These are phyloP conservation scores for Penicillium fuscoglaucum DNA, from an alignment of 2,329 filamentous ascomycete species.

Conservation along the genomic window DNA sequence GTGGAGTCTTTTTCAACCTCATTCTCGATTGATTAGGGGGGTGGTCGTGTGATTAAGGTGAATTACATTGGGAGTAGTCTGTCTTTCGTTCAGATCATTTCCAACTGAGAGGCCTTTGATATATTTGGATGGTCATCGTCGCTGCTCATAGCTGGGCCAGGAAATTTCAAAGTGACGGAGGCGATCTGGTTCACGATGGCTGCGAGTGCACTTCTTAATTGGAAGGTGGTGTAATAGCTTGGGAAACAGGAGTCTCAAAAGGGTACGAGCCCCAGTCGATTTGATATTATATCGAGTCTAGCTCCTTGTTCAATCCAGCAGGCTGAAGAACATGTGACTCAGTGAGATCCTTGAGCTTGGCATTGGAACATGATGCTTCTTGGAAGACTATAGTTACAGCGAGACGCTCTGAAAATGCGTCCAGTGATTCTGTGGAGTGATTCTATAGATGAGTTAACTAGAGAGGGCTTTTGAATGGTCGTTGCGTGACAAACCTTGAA, in stretches of 20 bases:
- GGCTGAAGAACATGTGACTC: constrained; percentile 18
- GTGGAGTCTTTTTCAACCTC: not conserved
- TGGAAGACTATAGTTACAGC: not conserved
- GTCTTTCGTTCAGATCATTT: not conserved
- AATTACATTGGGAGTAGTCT: not conserved
- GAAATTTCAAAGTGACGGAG: not conserved
- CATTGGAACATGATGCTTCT: not conserved
- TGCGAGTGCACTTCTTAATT: not conserved
- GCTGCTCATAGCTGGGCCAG: not conserved
- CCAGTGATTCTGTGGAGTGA: not conserved
- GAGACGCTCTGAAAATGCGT: not conserved
- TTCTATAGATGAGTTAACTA: no score
- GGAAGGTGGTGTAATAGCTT: not conserved
- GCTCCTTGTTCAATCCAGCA: constrained; percentile 20
- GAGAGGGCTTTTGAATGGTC: no score
- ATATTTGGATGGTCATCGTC: not conserved
- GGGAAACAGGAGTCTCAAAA: not conserved
- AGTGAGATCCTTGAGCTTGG: constrained; percentile 17
- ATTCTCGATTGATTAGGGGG: not conserved
- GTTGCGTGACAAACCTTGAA: not conserved
- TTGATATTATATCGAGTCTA: constrained; percentile 14
- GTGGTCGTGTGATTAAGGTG: not conserved
- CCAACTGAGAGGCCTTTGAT: constrained; percentile 8
- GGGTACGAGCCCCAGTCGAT: constrained; percentile 21
- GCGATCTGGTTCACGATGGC: not conserved